Percentiles rank a stretch among this genome's conserved stretches.
These are phyloP conservation scores for Sporothrix pseudoabietina DNA, from an alignment of 2,329 filamentous ascomycete genomes.

Conservation along the genomic window DNA sequence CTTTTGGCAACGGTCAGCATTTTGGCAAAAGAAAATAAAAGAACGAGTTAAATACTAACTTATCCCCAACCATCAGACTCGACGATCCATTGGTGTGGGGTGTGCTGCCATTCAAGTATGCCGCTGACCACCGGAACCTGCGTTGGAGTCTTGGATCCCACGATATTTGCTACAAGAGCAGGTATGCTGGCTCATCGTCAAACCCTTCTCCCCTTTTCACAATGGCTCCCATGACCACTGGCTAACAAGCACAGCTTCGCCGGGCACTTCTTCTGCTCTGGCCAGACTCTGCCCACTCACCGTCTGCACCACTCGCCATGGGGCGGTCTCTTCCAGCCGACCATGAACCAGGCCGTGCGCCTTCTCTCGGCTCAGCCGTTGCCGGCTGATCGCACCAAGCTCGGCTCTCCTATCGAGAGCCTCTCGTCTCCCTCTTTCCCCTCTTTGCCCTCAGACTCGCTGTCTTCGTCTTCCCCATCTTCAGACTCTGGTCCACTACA, in stretches of 20 bases:
- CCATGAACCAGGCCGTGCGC: conserved; percentile 80
- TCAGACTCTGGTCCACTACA: background rate
- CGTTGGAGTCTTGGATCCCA: conserved; percentile 91
- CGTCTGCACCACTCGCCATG: conserved; percentile 73
- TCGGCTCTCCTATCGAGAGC: background rate
- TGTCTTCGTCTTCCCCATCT: background rate
- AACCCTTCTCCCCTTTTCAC: background rate
- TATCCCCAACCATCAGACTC: conserved; percentile 56
- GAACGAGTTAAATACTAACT: background rate
- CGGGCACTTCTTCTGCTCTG: conserved; percentile 80
- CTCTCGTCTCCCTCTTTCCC: background rate
- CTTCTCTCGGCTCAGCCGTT: conserved; percentile 67
- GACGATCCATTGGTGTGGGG: conserved; percentile 97
- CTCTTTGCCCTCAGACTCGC: background rate
- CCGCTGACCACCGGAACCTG: conserved; percentile 71
- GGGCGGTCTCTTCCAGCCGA: conserved; percentile 88
- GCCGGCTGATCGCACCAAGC: conserved; percentile 26
- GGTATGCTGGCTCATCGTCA: conserved; percentile 52
- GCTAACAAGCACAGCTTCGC: conserved; percentile 53
- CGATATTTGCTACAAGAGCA: conserved; percentile 91
- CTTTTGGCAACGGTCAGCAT: background rate
- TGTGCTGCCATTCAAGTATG: conserved; percentile 73
- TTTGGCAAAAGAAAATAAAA: background rate
- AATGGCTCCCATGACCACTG: background rate
- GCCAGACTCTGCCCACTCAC: conserved; percentile 89